Conservation (phyloP, 176 grass and related monocot genomes). For the Luzula sylvatica region DNA sequence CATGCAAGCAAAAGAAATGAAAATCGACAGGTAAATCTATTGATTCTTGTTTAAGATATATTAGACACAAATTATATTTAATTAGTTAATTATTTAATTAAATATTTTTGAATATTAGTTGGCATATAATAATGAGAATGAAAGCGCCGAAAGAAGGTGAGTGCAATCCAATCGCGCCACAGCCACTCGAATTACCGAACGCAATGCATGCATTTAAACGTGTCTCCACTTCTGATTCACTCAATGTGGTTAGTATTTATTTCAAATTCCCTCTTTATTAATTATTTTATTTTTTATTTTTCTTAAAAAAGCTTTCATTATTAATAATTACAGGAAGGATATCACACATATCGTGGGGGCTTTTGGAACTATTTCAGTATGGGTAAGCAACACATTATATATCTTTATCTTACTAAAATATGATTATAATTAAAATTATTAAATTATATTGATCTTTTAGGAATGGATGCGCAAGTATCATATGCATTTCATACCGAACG, state of each 20-base stretch:
- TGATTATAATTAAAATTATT: neutral
- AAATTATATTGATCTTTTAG: conserved; percentile 16
- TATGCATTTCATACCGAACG: conserved; percentile 91
- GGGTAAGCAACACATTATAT: conserved; percentile 39
- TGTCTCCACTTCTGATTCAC: conserved; percentile 54
- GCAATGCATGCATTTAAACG: conserved; percentile 81
- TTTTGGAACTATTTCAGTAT: conserved; percentile 99
- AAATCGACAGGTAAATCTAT: conserved; percentile 55
- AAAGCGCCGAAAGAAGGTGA: conserved; percentile 46
- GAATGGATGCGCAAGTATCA: conserved; percentile 93
- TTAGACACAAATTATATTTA: neutral
- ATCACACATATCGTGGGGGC: conserved; percentile 74
- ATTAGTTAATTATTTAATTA: conserved; percentile 1
- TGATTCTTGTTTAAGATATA: neutral
- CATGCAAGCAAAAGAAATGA: conserved; percentile 61
- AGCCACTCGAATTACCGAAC: conserved; percentile 85
- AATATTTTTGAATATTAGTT: conserved; percentile 40
- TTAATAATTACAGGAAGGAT: conserved; percentile 48
- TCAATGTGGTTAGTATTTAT: conserved; percentile 55
- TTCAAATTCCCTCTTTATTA: conserved; percentile 22
- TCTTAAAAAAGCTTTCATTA: conserved; percentile 3
- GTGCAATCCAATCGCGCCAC: conserved; percentile 66
- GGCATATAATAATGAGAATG: conserved; percentile 97
- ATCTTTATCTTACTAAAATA: neutral
- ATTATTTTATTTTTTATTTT: conserved; percentile 13